Percentiles rank a stretch among this genome's conserved stretches.
These are phyloP conservation scores for Talaromyces sp. DNA, from an alignment of 2,329 filamentous ascomycete species.

Conservation along the genomic window DNA sequence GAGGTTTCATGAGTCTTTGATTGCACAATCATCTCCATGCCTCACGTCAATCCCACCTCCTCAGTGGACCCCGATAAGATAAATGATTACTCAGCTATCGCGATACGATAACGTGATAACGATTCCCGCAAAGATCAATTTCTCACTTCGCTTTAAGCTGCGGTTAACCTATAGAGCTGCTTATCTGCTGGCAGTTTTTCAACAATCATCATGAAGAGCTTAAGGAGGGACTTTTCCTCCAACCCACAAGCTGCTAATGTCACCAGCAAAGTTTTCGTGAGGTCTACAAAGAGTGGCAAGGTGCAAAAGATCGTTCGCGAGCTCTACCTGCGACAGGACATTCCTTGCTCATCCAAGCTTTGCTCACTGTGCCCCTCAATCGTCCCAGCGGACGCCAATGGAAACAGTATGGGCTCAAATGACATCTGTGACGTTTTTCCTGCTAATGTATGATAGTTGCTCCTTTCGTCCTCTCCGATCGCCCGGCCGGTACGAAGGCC, in stretches of 20 bases:
- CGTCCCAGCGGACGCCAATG: constrained; percentile 77
- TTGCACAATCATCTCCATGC: not conserved
- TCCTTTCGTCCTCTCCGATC: constrained; percentile 86
- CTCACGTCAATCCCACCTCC: constrained; percentile 1
- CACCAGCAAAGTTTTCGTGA: constrained; percentile 92
- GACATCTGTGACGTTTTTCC: not conserved
- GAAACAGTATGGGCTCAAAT: constrained; percentile 60
- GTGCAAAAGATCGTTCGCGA: constrained; percentile 98
- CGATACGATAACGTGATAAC: constrained; percentile 31
- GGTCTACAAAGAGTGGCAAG: constrained; percentile 93
- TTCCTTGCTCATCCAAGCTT: constrained; percentile 91
- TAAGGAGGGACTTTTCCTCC: constrained; percentile 59
- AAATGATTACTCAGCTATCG: constrained; percentile 26
- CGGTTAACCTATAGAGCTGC: constrained; percentile 5
- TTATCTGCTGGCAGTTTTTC: constrained; percentile 11
- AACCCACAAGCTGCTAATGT: constrained; percentile 70
- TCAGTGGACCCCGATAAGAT: constrained; percentile 7
- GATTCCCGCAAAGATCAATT: constrained; percentile 24
- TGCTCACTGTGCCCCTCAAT: constrained; percentile 74
- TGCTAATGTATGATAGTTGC: constrained; percentile 57
- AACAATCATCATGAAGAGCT: constrained; percentile 58
- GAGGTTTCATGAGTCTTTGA: not conserved
- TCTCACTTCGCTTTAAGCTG: constrained; percentile 13
- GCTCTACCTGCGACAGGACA: constrained; percentile 92
- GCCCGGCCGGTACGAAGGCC: constrained; percentile 77